Evolutionary conservation across 176 grass and related monocot species (phyloP).

Genomic region (Neostapfia colusana): DNA sequence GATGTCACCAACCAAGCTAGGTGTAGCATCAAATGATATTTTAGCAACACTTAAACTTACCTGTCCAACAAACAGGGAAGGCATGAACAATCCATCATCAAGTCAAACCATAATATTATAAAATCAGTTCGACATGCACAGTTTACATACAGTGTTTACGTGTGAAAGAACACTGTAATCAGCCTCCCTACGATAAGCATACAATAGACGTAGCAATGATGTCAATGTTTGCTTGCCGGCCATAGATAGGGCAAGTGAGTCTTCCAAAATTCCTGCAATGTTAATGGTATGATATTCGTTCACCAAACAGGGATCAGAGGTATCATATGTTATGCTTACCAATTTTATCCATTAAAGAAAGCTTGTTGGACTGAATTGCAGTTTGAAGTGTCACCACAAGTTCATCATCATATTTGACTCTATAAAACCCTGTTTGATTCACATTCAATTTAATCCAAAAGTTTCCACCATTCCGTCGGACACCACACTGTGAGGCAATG

Average conservation of each 20-base stretch:
- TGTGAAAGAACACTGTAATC: constrained; percentile 86
- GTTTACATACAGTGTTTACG: constrained; percentile 58
- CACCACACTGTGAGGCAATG: constrained; percentile 38
- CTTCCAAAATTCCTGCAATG: constrained; percentile 76
- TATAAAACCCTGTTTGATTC: constrained; percentile 85
- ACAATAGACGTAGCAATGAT: constrained; percentile 65
- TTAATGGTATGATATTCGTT: constrained; percentile 20
- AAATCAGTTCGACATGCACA: constrained; percentile 10
- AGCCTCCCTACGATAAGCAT: constrained; percentile 53
- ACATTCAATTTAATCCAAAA: constrained; percentile 89
- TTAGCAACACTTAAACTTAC: constrained; percentile 59
- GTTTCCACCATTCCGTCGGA: constrained; percentile 32
- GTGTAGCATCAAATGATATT: constrained; percentile 67
- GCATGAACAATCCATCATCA: constrained; percentile 15
- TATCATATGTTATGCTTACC: constrained; percentile 51
- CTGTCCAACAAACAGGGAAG: constrained; percentile 41
- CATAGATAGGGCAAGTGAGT: constrained; percentile 67
- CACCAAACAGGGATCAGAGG: constrained; percentile 4
- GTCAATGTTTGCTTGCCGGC: constrained; percentile 68
- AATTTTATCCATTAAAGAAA: constrained; percentile 78
- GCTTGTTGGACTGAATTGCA: constrained; percentile 61
- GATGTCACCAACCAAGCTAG: constrained; percentile 58
- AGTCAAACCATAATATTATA: constrained; percentile 5
- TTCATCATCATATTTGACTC: constrained; percentile 79
- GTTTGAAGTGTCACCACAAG: constrained; percentile 66